These are phyloP conservation scores for Chaetomiaceae sp. DNA, from an alignment of 2,329 filamentous ascomycete species.

Conservation along the genomic window DNA sequence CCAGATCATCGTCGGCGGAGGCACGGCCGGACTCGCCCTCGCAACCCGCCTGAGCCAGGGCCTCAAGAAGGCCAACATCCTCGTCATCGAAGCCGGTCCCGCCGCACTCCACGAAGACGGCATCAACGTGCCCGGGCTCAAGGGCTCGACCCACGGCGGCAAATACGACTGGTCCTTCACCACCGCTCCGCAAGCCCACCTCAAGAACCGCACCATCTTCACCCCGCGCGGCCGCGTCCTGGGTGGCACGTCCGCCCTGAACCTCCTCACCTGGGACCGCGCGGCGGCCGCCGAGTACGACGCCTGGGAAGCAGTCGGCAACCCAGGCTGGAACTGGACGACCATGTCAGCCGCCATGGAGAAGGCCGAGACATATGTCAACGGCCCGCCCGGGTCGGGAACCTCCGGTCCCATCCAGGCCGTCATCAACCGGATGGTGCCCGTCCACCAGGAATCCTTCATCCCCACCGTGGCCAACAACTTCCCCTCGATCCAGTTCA, in stretches of 20 bases:
- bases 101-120: slow-evolving; percentile 28
- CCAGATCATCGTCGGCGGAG: slow-evolving; percentile 15
- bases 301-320: slow-evolving; percentile 36
- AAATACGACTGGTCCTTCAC: slow-evolving; percentile 42
- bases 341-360: slow-evolving; percentile 24
- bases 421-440: slow-evolving; percentile 40
- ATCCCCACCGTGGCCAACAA: slow-evolving; percentile 44
- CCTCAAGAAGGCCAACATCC: neutral
- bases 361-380: slow-evolving; percentile 27
- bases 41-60: slow-evolving; percentile 11
- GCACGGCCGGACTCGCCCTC: slow-evolving; percentile 8
- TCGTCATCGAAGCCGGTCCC: slow-evolving; percentile 32
- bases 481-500: slow-evolving; percentile 39
- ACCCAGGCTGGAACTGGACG: slow-evolving; percentile 28
- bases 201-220: slow-evolving; percentile 39
- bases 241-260: slow-evolving; percentile 45
- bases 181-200: slow-evolving; percentile 36
- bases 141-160: slow-evolving; percentile 28
- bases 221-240: slow-evolving; percentile 45
- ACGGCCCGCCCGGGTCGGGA: slow-evolving; percentile 18
- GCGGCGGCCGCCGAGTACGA: slow-evolving; percentile 36
- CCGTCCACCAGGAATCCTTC: slow-evolving; percentile 40
- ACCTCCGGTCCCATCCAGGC: slow-evolving; percentile 23
- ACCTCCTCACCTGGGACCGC: slow-evolving; percentile 39
- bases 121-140: slow-evolving; percentile 33